phyloP scores from a whole-genome alignment of 108 stramenopile genomes.

The Pseudonitzschia multiseries region DNA sequence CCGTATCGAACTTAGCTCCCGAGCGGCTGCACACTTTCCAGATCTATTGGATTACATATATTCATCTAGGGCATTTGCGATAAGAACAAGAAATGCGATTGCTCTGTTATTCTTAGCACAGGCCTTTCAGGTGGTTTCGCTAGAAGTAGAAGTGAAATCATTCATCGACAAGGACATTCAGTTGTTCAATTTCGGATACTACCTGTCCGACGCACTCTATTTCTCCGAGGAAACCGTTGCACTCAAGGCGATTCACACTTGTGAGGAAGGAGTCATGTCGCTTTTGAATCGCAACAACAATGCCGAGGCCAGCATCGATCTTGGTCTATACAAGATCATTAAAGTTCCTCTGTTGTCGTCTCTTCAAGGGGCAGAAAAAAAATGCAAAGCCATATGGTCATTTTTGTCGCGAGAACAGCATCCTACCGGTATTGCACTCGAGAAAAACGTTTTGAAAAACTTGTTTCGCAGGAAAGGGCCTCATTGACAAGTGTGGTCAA shows the following conservation, averaged over 20 bases:
- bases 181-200: constrained; percentile 10
- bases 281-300: not conserved
- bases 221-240: constrained; percentile 15
- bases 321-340: not conserved
- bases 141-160: not conserved
- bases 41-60: constrained; percentile 38
- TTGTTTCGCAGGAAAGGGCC: not conserved
- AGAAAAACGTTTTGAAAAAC: not conserved
- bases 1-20: constrained; percentile 26
- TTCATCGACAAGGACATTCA: constrained; percentile 16
- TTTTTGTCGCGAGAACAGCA: not conserved
- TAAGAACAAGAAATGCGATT: constrained; percentile 11
- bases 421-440: not conserved
- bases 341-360: not conserved
- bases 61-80: constrained; percentile 3
- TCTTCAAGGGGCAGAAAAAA: not conserved
- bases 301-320: not conserved
- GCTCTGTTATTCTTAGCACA: constrained; percentile 9
- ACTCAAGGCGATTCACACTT: not conserved
- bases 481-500: not conserved
- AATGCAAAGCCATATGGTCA: not conserved
- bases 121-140: constrained; percentile 8
- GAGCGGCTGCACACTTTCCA: constrained; percentile 39
- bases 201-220: constrained; percentile 16
- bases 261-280: constrained; percentile 5